These are phyloP conservation scores for Aspergillus ochraceoroseus DNA, from an alignment of 2,329 filamentous ascomycete species.

Conservation along the genomic window DNA sequence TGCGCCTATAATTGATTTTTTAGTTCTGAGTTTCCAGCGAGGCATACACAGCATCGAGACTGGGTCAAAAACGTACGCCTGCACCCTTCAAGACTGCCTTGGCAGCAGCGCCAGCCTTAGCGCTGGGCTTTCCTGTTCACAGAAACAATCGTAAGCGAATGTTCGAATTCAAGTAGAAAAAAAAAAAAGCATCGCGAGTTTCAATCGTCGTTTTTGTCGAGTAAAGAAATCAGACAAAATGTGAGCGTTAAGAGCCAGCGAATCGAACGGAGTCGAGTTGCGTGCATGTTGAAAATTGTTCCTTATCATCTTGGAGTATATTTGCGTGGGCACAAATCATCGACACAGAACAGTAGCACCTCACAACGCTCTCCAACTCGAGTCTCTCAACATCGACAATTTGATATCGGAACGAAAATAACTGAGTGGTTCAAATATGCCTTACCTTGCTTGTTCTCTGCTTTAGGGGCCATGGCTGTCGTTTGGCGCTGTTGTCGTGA, in stretches of 20 bases:
- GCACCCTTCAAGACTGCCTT: constrained; percentile 95
- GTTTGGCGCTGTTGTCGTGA: constrained; percentile 42
- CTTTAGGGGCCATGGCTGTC: constrained; percentile 48
- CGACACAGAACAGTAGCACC: neutral
- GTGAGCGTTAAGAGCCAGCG: neutral
- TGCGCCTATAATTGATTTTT: too few species aligned
- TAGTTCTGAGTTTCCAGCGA: constrained; percentile 4
- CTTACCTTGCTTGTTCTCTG: constrained; percentile 47
- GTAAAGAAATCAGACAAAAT: neutral
- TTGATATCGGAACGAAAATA: constrained; percentile 38
- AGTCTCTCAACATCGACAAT: constrained; percentile 17
- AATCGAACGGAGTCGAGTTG: neutral
- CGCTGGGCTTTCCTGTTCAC: constrained; percentile 47
- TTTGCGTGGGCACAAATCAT: neutral
- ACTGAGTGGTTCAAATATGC: constrained; percentile 19
- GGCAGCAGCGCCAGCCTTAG: constrained; percentile 83
- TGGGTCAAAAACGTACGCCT: constrained; percentile 70
- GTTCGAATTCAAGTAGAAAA: constrained; percentile 6
- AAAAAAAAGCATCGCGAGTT: neutral
- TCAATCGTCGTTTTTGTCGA: neutral
- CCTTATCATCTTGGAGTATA: constrained; percentile 2
- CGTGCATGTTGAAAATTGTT: neutral
- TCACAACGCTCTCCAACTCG: constrained; percentile 22
- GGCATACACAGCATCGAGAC: neutral
- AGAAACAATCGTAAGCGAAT: constrained; percentile 17